These are phyloP conservation scores for Epichloe hybrida DNA, from an alignment of 2,329 filamentous ascomycete species.

Conservation along the genomic window DNA sequence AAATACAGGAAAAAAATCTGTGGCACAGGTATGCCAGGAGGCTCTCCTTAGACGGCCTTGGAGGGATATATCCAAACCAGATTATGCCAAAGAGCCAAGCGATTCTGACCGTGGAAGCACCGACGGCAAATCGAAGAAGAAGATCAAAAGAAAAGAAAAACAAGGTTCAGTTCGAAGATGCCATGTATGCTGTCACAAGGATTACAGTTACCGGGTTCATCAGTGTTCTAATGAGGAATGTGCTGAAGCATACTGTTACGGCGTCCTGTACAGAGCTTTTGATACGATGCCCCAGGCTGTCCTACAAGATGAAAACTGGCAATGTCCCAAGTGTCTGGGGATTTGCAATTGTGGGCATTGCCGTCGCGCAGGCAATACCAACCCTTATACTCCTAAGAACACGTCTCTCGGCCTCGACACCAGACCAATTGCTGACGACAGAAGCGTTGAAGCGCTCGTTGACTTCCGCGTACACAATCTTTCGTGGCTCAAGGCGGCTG, in stretches of 20 bases:
- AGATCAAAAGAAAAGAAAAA: slow-evolving; percentile 41
- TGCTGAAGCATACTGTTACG: slow-evolving; percentile 73
- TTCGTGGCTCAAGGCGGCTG: slow-evolving; percentile 56
- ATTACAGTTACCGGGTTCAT: slow-evolving; percentile 75
- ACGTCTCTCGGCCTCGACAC: slow-evolving; percentile 88
- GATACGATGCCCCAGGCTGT: slow-evolving; percentile 75
- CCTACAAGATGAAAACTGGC: slow-evolving; percentile 71
- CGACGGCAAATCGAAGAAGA: slow-evolving; percentile 45
- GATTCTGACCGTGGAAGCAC: slow-evolving; percentile 47
- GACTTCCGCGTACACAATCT: slow-evolving; percentile 86
- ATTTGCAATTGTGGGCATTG: slow-evolving; percentile 83
- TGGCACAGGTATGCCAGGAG: slow-evolving; percentile 90
- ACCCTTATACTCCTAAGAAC: slow-evolving; percentile 73
- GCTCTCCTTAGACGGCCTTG: slow-evolving; percentile 69
- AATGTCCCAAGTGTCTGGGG: slow-evolving; percentile 72
- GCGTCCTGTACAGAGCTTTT: slow-evolving; percentile 81
- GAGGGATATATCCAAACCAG: slow-evolving; percentile 61
- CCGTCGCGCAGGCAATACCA: slow-evolving; percentile 49
- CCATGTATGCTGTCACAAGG: slow-evolving; percentile 70
- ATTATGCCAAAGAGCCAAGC: slow-evolving; percentile 30
- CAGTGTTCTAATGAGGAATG: slow-evolving; percentile 61
- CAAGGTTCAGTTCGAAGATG: slow-evolving; percentile 47
- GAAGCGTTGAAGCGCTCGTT: slow-evolving; percentile 80
- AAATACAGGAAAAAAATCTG: slow-evolving; percentile 56
- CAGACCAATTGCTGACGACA: slow-evolving; percentile 73